Conservation (phyloP, 1,284 basidiomycete genomes). For the Trichosporon sp. region DNA sequence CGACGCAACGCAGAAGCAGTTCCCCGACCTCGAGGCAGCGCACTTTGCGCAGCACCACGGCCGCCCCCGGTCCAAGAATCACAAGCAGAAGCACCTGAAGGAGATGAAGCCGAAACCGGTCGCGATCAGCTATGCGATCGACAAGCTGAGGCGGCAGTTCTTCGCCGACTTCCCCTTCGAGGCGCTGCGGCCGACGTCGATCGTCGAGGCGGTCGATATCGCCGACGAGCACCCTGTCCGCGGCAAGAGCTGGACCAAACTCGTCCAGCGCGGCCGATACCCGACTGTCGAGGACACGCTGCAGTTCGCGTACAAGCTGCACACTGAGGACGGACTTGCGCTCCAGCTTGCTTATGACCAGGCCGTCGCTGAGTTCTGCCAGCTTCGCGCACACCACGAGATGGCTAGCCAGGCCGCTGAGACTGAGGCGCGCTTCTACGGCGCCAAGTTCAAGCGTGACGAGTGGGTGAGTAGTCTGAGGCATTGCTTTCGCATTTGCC, state of each 20-base stretch:
- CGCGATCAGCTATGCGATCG: slow-evolving; percentile 74
- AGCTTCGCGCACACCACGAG: slow-evolving; percentile 77
- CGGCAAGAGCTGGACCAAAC: slow-evolving; percentile 64
- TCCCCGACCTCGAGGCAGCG: slow-evolving; percentile 20
- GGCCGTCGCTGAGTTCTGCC: slow-evolving; percentile 77
- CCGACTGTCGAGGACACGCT: slow-evolving; percentile 83
- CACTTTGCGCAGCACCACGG: neutral
- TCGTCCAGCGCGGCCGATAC: slow-evolving; percentile 73
- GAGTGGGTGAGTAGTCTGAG: slow-evolving; percentile 36
- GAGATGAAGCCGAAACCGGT: slow-evolving; percentile 56
- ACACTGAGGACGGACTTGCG: slow-evolving; percentile 60
- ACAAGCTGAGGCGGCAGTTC: slow-evolving; percentile 81
- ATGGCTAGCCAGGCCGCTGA: slow-evolving; percentile 69
- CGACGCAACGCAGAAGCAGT: slow-evolving; percentile 23
- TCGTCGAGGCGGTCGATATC: slow-evolving; percentile 60
- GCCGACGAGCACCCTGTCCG: slow-evolving; percentile 55
- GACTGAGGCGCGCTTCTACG: slow-evolving; percentile 72
- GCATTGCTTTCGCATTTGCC: neutral
- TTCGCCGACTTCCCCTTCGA: slow-evolving; percentile 96
- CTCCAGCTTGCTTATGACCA: slow-evolving; percentile 74
- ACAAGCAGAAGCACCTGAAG: slow-evolving; percentile 44
- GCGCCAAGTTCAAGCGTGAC: slow-evolving; percentile 51
- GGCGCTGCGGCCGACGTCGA: slow-evolving; percentile 69
- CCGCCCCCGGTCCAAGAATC: slow-evolving; percentile 1
- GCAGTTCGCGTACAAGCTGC: slow-evolving; percentile 71